These are phyloP conservation scores for Calycina marina DNA, from an alignment of 2,329 filamentous ascomycete genomes.

Conservation along the genomic window DNA sequence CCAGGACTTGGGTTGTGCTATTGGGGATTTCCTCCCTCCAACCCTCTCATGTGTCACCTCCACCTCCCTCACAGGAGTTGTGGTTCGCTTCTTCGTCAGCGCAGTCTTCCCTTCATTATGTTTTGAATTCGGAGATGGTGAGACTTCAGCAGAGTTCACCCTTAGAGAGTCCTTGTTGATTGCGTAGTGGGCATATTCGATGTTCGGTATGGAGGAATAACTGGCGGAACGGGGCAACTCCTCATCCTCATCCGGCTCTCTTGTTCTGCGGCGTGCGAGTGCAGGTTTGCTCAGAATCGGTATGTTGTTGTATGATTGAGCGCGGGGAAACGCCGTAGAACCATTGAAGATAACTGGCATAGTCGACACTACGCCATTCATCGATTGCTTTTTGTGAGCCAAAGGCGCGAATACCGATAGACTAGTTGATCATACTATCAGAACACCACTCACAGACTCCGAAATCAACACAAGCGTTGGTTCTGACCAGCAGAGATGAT, in stretches of 20 bases:
- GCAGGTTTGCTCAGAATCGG: conserved; percentile 17
- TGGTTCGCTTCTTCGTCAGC: not conserved
- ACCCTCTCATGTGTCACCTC: conserved; percentile 16
- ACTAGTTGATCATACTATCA: no score
- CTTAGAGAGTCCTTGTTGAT: conserved; percentile 11
- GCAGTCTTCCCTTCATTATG: conserved; percentile 9
- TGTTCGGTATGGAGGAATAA: conserved; percentile 36
- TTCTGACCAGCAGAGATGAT: no score
- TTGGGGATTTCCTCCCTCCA: conserved; percentile 21
- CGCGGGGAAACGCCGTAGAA: conserved; percentile 19
- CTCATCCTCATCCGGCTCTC: conserved; percentile 9
- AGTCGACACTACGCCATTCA: conserved; percentile 19
- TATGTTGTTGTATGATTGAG: conserved; percentile 21
- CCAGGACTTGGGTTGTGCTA: conserved; percentile 23
- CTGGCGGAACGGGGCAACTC: conserved; percentile 39
- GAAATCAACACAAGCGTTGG: no score
- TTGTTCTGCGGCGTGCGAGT: conserved; percentile 11
- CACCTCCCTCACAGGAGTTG: conserved; percentile 15
- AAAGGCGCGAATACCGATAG: no score
- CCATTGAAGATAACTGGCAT: conserved; percentile 19
- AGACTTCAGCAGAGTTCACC: conserved; percentile 8
- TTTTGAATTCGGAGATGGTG: conserved; percentile 4
- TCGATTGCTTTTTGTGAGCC: no score
- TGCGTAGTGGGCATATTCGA: conserved; percentile 14
- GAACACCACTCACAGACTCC: no score